Evolutionary conservation across 2,329 filamentous ascomycete species (phyloP).

Genomic region (Pseudogymnoascus sp.): DNA sequence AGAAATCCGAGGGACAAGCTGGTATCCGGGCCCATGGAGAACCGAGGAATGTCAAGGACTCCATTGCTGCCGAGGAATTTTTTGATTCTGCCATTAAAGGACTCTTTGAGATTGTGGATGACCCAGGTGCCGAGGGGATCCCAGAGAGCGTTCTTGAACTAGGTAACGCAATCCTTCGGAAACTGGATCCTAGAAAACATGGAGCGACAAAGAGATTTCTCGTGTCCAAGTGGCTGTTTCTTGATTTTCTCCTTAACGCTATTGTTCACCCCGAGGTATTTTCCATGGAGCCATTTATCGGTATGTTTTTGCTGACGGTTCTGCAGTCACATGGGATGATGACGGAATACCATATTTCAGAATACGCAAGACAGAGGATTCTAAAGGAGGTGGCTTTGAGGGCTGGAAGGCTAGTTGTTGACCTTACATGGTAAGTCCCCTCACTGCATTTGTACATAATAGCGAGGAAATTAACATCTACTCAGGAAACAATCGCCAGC

Average conservation of each 20-base stretch:
- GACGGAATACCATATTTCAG: slow-evolving; percentile 84
- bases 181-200: slow-evolving; percentile 63
- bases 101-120: slow-evolving; percentile 79
- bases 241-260: slow-evolving; percentile 73
- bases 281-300: not conserved
- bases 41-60: slow-evolving; percentile 68
- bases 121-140: slow-evolving; percentile 75
- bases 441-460: not conserved
- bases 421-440: slow-evolving; percentile 58
- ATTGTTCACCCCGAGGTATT: slow-evolving; percentile 82
- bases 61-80: slow-evolving; percentile 77
- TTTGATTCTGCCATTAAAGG: slow-evolving; percentile 74
- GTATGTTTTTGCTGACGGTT: slow-evolving; percentile 15
- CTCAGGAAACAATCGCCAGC: slow-evolving; percentile 51
- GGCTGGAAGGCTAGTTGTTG: slow-evolving; percentile 70
- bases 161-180: slow-evolving; percentile 72
- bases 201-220: slow-evolving; percentile 74
- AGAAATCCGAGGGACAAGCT: slow-evolving; percentile 73
- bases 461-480: slow-evolving; percentile 8
- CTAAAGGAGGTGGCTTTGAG: slow-evolving; percentile 71
- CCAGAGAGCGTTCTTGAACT: slow-evolving; percentile 79
- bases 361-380: slow-evolving; percentile 78
- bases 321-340: slow-evolving; percentile 55
- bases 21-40: slow-evolving; percentile 63
- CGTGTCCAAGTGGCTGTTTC: slow-evolving; percentile 87